A percentile compares a stretch with the other conserved stretches of the same genome.
These are phyloP conservation scores for Quercus parvula DNA, from an alignment of 306 rosid genomes.

Conservation along the genomic window DNA sequence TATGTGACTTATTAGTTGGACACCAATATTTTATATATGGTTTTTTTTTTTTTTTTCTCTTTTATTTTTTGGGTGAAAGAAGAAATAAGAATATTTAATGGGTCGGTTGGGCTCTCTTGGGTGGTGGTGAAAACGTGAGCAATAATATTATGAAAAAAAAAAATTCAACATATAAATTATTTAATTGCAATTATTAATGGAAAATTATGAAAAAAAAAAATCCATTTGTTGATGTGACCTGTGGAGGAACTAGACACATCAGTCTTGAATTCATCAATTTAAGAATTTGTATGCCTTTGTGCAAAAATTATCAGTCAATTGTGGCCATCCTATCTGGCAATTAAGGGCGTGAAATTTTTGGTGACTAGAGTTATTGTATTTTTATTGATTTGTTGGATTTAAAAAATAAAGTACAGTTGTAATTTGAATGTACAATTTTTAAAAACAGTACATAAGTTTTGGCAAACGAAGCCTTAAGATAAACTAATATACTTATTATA, in stretches of 20 bases:
- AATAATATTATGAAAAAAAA: not conserved
- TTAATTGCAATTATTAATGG: not conserved
- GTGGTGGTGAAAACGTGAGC: constrained; percentile 17
- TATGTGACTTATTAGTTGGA: constrained; percentile 8
- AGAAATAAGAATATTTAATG: not conserved
- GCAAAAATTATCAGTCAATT: too few species aligned
- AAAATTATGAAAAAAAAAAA: not conserved
- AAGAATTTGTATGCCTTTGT: not conserved
- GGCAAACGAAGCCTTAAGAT: not conserved
- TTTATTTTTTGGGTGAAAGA: too few species aligned
- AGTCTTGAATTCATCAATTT: not conserved
- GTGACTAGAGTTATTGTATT: too few species aligned
- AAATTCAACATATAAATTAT: not conserved
- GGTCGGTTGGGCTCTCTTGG: not conserved
- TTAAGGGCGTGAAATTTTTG: too few species aligned
- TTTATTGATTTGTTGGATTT: too few species aligned
- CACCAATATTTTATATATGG: not conserved
- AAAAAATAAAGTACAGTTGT: too few species aligned
- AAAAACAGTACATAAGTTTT: too few species aligned
- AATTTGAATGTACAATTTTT: too few species aligned
- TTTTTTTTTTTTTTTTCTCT: too few species aligned
- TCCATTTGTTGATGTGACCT: not conserved
- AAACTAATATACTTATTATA: not conserved
- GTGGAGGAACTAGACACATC: not conserved
- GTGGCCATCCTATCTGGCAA: too few species aligned